Percentiles rank a stretch among this genome's conserved stretches.
Evolutionary conservation across 306 rosid species (phyloP).

Genomic region (Fagus sylvatica): DNA sequence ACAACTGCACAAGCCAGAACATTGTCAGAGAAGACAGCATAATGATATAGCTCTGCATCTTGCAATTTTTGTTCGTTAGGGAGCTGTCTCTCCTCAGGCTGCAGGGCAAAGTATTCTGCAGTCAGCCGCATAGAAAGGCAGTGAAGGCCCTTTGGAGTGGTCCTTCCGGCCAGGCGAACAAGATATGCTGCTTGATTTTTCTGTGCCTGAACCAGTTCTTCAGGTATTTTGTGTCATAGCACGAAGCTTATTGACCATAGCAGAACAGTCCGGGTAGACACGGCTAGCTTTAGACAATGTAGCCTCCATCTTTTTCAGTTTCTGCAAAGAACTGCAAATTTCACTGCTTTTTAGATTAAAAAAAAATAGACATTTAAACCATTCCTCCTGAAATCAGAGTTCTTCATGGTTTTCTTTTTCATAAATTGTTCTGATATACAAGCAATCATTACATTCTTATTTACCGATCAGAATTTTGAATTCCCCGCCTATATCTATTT

Average conservation of each 20-base stretch:
- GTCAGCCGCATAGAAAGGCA: constrained; percentile 93
- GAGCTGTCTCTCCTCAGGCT: constrained; percentile 59
- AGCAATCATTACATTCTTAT: constrained; percentile 2
- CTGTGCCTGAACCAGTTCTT: constrained; percentile 66
- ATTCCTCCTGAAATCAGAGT: constrained; percentile 22
- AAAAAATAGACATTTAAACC: constrained; percentile 13
- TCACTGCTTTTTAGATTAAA: constrained; percentile 53
- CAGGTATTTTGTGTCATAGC: constrained; percentile 74
- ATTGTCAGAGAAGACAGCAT: constrained; percentile 95
- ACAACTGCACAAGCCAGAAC: constrained; percentile 91
- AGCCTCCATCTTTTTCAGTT: constrained; percentile 82
- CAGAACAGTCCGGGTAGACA: constrained; percentile 72
- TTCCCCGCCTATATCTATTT: neutral
- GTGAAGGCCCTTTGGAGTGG: constrained; percentile 82
- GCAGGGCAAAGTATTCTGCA: constrained; percentile 69
- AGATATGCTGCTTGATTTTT: constrained; percentile 59
- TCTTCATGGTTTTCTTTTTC: constrained; percentile 15
- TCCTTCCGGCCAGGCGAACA: constrained; percentile 80
- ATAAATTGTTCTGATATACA: neutral
- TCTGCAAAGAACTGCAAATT: constrained; percentile 89
- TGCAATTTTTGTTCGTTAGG: constrained; percentile 61
- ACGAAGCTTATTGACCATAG: constrained; percentile 82
- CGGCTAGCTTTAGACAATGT: constrained; percentile 67
- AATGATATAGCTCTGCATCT: constrained; percentile 70
- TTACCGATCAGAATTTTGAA: constrained; percentile 6